Evolutionary conservation across 768 basidiomycete species (phyloP).

Genomic region (Tricholoma terreum): DNA sequence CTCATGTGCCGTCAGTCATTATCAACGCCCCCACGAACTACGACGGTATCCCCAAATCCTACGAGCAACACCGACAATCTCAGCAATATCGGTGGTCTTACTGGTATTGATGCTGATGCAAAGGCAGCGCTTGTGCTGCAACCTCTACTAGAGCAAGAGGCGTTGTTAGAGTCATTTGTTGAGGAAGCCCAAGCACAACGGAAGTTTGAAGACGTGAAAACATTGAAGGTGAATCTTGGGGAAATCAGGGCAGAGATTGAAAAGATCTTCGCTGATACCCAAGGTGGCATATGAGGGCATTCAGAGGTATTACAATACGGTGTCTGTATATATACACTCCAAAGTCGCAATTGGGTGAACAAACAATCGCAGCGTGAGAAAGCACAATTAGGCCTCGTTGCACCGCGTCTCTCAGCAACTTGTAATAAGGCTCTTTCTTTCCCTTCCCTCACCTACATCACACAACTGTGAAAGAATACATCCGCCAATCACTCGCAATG

Average conservation of each 20-base stretch:
- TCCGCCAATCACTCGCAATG: slow-evolving; percentile 29
- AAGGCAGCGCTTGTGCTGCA: slow-evolving; percentile 72
- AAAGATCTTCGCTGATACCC: slow-evolving; percentile 44
- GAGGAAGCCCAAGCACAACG: slow-evolving; percentile 86
- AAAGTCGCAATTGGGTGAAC: background rate
- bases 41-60: slow-evolving; percentile 8
- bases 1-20: slow-evolving; percentile 35
- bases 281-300: slow-evolving; percentile 1
- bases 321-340: too few relatives aligned
- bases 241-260: slow-evolving; percentile 88
- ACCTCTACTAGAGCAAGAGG: slow-evolving; percentile 92
- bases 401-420: slow-evolving; percentile 13
- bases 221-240: slow-evolving; percentile 69
- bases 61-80: slow-evolving; percentile 9
- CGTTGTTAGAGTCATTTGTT: slow-evolving; percentile 84
- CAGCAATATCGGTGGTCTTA: slow-evolving; percentile 17
- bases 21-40: slow-evolving; percentile 44
- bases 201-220: slow-evolving; percentile 95
- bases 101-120: slow-evolving; percentile 68
- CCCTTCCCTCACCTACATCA: slow-evolving; percentile 8
- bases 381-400: slow-evolving; percentile 16
- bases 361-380: slow-evolving; percentile 26
- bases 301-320: too few relatives aligned
- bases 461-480: too few relatives aligned
- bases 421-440: slow-evolving; percentile 3